These are phyloP conservation scores for Setaria viridis DNA, from an alignment of 202 grass and related monocot species.

Conservation along the genomic window DNA sequence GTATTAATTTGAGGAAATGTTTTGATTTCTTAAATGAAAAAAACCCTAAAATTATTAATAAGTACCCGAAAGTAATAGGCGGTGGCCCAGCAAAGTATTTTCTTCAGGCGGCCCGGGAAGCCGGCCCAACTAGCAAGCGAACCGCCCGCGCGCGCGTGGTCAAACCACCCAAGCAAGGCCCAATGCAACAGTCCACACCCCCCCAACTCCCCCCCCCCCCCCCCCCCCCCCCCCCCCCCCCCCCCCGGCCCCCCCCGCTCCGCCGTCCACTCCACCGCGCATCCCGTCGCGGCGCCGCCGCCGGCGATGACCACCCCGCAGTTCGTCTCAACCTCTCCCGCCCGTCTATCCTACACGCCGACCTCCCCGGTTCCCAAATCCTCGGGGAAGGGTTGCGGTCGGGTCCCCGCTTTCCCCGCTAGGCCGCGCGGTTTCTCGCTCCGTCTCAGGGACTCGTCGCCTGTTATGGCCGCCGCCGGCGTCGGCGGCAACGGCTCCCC, in stretches of 20 bases:
- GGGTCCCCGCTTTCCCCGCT: not conserved
- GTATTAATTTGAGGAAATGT: not conserved
- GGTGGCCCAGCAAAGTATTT: not conserved
- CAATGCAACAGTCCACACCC: not conserved
- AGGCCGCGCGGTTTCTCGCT: not conserved
- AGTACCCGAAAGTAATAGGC: not conserved
- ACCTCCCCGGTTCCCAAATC: not conserved
- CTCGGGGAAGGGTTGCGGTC: not conserved
- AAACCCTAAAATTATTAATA: not conserved
- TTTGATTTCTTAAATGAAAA: not conserved
- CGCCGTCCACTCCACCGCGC: not conserved
- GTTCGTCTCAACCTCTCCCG: conserved; percentile 13
- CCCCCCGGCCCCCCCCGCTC: too few species aligned
- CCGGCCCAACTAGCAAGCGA: not conserved
- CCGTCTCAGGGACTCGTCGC: conserved; percentile 27
- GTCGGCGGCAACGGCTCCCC: conserved; percentile 44
- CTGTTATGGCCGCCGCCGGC: conserved; percentile 34
- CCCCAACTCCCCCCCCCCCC: too few species aligned
- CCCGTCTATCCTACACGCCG: not conserved
- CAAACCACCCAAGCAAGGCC: not conserved
- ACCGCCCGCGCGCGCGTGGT: too few species aligned
- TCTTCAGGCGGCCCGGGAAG: not conserved
- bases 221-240: too few species aligned
- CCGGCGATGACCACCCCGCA: conserved; percentile 42
- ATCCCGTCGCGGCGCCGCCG: not conserved